Conservation (phyloP, 441 rosid species). For the Adansonia madagascariensis region DNA sequence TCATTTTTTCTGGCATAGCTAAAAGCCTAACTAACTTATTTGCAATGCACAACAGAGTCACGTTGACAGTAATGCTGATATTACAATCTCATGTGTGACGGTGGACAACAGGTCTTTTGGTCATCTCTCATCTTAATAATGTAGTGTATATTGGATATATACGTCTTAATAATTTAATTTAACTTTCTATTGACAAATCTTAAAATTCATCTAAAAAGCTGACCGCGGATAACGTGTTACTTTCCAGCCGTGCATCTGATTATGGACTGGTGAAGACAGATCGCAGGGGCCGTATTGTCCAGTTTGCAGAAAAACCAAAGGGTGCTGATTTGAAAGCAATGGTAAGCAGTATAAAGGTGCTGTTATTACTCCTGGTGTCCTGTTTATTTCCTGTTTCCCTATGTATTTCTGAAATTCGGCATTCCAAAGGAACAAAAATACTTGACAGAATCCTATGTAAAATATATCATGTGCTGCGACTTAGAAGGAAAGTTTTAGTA, state of each 20-base stretch:
- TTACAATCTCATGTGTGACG: slow-evolving; percentile 80
- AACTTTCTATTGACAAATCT: background rate
- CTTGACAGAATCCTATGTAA: background rate
- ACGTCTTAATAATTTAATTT: background rate
- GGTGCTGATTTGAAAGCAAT: slow-evolving; percentile 74
- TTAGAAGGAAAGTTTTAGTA: background rate
- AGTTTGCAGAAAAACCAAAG: slow-evolving; percentile 85
- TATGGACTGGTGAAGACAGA: slow-evolving; percentile 89
- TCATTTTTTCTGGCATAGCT: background rate
- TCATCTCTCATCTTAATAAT: background rate
- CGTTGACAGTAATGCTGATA: slow-evolving; percentile 73
- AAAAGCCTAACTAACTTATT: slow-evolving; percentile 24
- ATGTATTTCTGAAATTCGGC: background rate
- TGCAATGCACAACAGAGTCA: slow-evolving; percentile 65
- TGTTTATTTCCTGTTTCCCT: background rate
- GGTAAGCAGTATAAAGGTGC: slow-evolving; percentile 48
- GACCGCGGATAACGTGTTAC: slow-evolving; percentile 1
- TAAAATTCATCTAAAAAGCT: slow-evolving; percentile 24
- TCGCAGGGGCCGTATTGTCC: slow-evolving; percentile 58
- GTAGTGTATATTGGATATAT: background rate
- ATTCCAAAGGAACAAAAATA: background rate
- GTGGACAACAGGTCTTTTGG: slow-evolving; percentile 64
- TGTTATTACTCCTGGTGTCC: background rate
- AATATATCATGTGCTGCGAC: background rate
- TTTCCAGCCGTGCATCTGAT: slow-evolving; percentile 85